Base-by-base conservation (phyloP, 768 basidiomycete genomes). In the Trametopsis cervina region DNA sequence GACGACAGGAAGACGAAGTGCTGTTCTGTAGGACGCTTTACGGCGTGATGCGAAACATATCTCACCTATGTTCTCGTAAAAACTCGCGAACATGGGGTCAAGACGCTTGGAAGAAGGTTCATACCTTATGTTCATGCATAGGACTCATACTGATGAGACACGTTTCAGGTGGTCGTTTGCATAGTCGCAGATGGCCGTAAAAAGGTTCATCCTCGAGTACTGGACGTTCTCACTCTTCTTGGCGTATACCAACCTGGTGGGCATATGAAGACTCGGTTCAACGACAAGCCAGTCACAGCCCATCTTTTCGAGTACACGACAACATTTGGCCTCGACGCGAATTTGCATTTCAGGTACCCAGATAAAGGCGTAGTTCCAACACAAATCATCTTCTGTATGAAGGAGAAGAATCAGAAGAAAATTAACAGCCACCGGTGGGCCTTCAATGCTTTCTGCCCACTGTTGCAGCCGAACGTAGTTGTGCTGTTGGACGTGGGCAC, bases 341-440 rank as follows among this genome's bases (percentile, higher is more conserved):
- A 85, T 57, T 67, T 92, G 37, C 85, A 87, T 58, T 90, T 92
- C 69, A 80, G 78, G 61, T 90, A 89, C 55, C 88, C 90, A 0
- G 92, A 93, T 62, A 92, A 91, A 64, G 92, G 92, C 2, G 88
- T 94, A 36, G 85, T 92, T 11, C 93, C 92, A 1, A 91, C 86
- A n/a, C 95, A 94, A 62, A 92, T 89, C 42, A 83, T 98, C 25
- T 89, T 89, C 61, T 88, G 84, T 61, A 75, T 89, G 71, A 89
- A 91, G 70, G 92, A 94, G 70, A 88, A 81, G 71, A 97, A 95
- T 62, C 85, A 90, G 62, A 93, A 94, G 73, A 96, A 97, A 70
- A 94, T 97, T 61, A 97, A 96, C 63, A 89, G 86, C 40, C 93
- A 96, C 59, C 74, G 94, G 41, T 97, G 94, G 94, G 95, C 94